Base-by-base conservation (phyloP, 345 rosid species). In the Murraya koenigii region DNA sequence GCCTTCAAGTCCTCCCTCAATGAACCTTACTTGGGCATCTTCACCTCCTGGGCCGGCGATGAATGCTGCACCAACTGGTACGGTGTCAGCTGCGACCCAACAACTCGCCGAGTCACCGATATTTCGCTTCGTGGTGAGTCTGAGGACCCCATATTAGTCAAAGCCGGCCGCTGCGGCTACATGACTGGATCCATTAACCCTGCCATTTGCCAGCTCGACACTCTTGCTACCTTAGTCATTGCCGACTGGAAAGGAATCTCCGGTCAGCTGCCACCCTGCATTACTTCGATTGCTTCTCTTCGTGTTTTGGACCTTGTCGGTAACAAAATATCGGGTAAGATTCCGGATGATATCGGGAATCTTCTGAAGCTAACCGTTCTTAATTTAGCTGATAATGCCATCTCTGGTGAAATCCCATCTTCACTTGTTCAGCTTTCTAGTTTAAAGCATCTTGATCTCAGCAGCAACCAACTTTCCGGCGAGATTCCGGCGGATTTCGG, bases 171-270 rank as follows among this genome's bases (percentile, higher is more conserved):
- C 55, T 81, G 94, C 32, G 94, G 94, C 49, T 86, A 84, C 90
- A 95, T 95, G 99, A 75, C 97, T 74, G 99, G 99, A 15, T 81
- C 93, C 9, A 88, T 95, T 66, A 84, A 82, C 83, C 94, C 96
- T 11, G 85, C 97, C 72, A 76, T 95, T 56, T 93, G 99, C 69
- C 69, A 80, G n/a, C 92, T 95, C 60, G 86, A 89, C 84, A n/a
- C 82, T 26, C 92, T 95, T 65, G 82, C 88, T 75, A 83, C 90
- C 56, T 67, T 93, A 38, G 81, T 85, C 33, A 83, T 92, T 39
- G 98, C 99, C 17, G 98, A 95, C 84, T 93, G 97, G 98, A 95
- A 90, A 77, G 99, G 87, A 10, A 87, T 95, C 80, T 72, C 93
- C 64, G 96, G 98, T 3, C 82, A 83, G 80, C 84, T 95, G 33